These are phyloP conservation scores for Xylariales sp. DNA, from an alignment of 2,329 filamentous ascomycete genomes.

Conservation along the genomic window DNA sequence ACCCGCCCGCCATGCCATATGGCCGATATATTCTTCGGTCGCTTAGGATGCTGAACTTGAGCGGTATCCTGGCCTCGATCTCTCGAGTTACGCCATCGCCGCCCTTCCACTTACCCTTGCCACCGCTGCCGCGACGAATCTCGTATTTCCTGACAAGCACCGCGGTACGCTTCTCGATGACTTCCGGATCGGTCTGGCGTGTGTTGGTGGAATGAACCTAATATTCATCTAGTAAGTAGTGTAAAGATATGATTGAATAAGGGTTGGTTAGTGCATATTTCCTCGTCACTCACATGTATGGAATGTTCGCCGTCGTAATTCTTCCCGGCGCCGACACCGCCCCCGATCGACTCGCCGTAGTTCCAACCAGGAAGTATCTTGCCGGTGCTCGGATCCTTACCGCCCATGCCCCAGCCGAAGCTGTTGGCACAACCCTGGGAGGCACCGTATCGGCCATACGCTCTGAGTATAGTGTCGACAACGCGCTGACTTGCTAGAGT, in stretches of 20 bases:
- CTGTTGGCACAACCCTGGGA: slow-evolving; percentile 27
- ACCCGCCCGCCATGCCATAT: slow-evolving; percentile 67
- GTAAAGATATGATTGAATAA: too few species aligned
- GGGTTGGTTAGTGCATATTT: too few species aligned
- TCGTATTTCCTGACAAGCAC: slow-evolving; percentile 61
- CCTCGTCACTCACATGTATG: slow-evolving; percentile 64
- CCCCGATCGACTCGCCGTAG: slow-evolving; percentile 72
- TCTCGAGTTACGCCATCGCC: slow-evolving; percentile 66
- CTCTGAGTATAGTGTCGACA: slow-evolving; percentile 7
- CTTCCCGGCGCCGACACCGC: slow-evolving; percentile 61
- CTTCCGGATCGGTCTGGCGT: slow-evolving; percentile 66
- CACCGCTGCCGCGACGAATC: slow-evolving; percentile 52
- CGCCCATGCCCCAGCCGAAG: slow-evolving; percentile 54
- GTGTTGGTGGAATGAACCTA: slow-evolving; percentile 79
- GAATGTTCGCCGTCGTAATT: slow-evolving; percentile 63
- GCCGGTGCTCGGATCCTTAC: slow-evolving; percentile 9
- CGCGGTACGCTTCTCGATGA: slow-evolving; percentile 67
- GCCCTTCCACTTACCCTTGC: slow-evolving; percentile 54
- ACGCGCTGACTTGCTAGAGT: slow-evolving; percentile 12
- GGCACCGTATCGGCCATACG: slow-evolving; percentile 17
- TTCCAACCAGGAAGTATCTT: slow-evolving; percentile 51
- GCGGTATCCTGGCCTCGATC: slow-evolving; percentile 66
- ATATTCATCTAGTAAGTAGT: too few species aligned
- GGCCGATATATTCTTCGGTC: slow-evolving; percentile 67
- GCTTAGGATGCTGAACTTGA: slow-evolving; percentile 66